Conservation (phyloP, 169 alveolate genomes). For the Perkinsus olseni region DNA sequence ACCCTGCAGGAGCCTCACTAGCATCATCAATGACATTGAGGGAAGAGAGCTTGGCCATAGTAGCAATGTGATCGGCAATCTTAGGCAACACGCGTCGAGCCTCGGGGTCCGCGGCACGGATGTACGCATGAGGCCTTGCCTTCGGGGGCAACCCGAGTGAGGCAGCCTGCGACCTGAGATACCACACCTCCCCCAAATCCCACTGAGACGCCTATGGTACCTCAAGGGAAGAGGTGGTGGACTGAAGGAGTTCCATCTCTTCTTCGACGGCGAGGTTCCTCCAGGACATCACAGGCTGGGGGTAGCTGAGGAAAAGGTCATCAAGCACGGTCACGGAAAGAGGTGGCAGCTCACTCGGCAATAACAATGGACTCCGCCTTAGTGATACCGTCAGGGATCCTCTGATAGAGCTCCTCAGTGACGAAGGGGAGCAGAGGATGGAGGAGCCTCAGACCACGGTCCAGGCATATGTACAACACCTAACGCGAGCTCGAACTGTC, state of each 20-base stretch:
- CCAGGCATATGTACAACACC: slow-evolving; percentile 47
- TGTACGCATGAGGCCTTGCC: slow-evolving; percentile 41
- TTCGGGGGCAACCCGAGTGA: slow-evolving; percentile 57
- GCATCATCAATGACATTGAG: slow-evolving; percentile 23
- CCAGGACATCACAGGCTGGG: slow-evolving; percentile 30
- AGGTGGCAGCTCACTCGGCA: slow-evolving; percentile 9
- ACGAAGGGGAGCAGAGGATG: slow-evolving; percentile 97
- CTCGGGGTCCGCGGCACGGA: slow-evolving; percentile 39
- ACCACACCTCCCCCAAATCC: slow-evolving; percentile 42
- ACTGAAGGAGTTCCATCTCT: slow-evolving; percentile 10
- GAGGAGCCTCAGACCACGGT: slow-evolving; percentile 67
- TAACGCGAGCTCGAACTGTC: no score
- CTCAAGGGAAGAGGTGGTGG: slow-evolving; percentile 2
- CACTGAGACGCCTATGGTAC: slow-evolving; percentile 24
- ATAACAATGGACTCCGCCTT: slow-evolving; percentile 33
- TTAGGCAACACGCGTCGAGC: slow-evolving; percentile 28
- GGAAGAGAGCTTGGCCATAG: slow-evolving; percentile 31
- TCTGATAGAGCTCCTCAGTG: slow-evolving; percentile 93
- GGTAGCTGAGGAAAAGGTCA: slow-evolving; percentile 42
- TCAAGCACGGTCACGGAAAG: slow-evolving; percentile 1
- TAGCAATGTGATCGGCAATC: slow-evolving; percentile 37
- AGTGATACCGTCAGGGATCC: slow-evolving; percentile 59
- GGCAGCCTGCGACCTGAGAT: slow-evolving; percentile 50
- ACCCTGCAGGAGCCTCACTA: slow-evolving; percentile 28
- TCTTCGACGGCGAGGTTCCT: slow-evolving; percentile 17